phyloP scores from a whole-genome alignment of 352 stramenopile species.

The Globisporangium lucens region DNA sequence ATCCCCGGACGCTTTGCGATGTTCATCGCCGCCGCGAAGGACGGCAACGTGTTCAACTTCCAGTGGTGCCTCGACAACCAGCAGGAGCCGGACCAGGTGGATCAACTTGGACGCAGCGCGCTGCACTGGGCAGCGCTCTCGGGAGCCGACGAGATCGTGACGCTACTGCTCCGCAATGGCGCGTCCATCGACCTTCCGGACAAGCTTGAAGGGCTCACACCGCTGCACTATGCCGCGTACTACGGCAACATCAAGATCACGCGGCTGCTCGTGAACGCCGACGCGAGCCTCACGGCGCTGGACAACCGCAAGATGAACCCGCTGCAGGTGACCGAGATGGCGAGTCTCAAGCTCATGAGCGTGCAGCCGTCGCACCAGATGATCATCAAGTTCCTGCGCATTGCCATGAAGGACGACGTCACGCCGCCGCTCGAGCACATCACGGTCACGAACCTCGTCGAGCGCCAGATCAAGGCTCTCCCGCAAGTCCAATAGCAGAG shows the following conservation, averaged over 20 bases:
- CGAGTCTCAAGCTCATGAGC: conserved; percentile 65
- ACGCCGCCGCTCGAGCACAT: conserved; percentile 76
- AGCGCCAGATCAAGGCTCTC: conserved; percentile 54
- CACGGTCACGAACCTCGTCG: conserved; percentile 57
- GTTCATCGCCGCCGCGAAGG: conserved; percentile 55
- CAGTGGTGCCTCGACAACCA: conserved; percentile 57
- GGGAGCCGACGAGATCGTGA: conserved; percentile 55
- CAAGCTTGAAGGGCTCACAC: conserved; percentile 49
- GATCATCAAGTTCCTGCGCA: conserved; percentile 81
- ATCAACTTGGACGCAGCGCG: conserved; percentile 58
- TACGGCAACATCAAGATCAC: conserved; percentile 77
- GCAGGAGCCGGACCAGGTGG: conserved; percentile 59
- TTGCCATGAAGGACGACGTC: conserved; percentile 69
- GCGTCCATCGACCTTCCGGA: conserved; percentile 63
- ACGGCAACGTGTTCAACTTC: conserved; percentile 40
- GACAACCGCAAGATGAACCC: conserved; percentile 67
- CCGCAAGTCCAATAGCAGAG: conserved; percentile 23
- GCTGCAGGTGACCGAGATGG: conserved; percentile 73
- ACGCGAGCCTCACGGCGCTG: conserved; percentile 42
- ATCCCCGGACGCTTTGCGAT: conserved; percentile 58
- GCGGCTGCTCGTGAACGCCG: conserved; percentile 51
- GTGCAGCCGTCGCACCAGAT: conserved; percentile 82
- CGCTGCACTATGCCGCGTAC: conserved; percentile 70
- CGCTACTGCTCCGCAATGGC: conserved; percentile 60
- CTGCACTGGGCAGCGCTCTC: conserved; percentile 65